A percentile compares a stretch with the other conserved stretches of the same genome.
Evolutionary conservation across 306 rosid species (phyloP).

Genomic region (Corylus americana): DNA sequence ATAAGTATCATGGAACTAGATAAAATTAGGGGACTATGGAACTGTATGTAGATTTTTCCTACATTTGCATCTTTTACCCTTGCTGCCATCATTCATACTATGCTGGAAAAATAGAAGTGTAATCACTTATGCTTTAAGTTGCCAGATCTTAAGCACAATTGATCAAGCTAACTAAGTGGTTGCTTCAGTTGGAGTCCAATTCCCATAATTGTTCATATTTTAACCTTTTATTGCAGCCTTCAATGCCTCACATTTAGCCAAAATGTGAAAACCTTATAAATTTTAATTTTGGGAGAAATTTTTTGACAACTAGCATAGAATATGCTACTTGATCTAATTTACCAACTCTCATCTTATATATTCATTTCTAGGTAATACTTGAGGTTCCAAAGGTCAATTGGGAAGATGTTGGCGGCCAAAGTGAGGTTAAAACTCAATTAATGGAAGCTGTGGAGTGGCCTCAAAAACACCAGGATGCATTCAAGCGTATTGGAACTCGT

Average conservation of each 20-base stretch:
- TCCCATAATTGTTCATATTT: not conserved
- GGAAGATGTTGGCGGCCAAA: conserved; percentile 96
- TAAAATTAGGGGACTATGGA: not conserved
- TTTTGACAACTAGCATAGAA: not conserved
- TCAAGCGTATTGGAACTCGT: conserved; percentile 72
- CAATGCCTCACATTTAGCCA: not conserved
- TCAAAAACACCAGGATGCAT: conserved; percentile 79
- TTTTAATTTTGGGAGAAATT: not conserved
- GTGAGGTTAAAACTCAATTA: conserved; percentile 77
- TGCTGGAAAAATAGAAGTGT: not conserved
- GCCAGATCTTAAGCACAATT: not conserved
- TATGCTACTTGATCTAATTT: not conserved
- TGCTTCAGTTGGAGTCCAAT: not conserved
- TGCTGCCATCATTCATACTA: not conserved
- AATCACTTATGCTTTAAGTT: not conserved
- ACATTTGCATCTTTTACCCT: not conserved
- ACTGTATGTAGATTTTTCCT: not conserved
- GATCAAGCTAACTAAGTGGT: not conserved
- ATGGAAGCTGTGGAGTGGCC: conserved; percentile 98
- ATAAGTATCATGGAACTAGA: not conserved
- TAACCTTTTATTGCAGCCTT: not conserved
- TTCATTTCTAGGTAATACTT: conserved; percentile 61
- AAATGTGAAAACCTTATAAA: not conserved
- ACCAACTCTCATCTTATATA: not conserved
- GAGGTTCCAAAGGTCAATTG: conserved; percentile 94